phyloP scores from a whole-genome alignment of 2,329 filamentous ascomycete species.

The Alternaria infectoria region DNA sequence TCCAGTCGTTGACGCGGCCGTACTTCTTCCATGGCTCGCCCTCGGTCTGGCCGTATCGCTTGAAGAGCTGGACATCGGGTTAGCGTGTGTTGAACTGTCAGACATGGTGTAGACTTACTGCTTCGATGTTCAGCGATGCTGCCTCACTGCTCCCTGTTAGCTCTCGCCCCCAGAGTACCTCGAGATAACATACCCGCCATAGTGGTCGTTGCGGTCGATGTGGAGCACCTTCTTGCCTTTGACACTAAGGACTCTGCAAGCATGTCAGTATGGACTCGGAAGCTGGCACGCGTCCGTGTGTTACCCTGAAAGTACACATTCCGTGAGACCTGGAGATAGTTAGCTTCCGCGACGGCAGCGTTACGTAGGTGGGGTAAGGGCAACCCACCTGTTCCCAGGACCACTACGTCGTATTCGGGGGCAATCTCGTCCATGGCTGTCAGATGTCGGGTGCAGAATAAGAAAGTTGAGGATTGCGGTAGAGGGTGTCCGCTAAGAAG shows the following conservation, averaged over 20 bases:
- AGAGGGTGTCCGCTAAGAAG: constrained; percentile 27
- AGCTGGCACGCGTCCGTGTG: constrained; percentile 12
- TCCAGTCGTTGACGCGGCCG: constrained; percentile 96
- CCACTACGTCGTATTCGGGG: constrained; percentile 97
- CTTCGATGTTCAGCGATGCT: constrained; percentile 93
- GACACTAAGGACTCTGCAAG: constrained; percentile 83
- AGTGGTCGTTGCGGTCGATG: constrained; percentile 98
- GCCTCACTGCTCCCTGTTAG: constrained; percentile 71
- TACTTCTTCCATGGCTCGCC: constrained; percentile 99
- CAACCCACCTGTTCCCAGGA: constrained; percentile 89
- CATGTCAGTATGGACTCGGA: constrained; percentile 18
- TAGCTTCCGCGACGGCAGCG: constrained; percentile 26
- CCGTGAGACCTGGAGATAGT: constrained; percentile 77
- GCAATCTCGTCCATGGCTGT: constrained; percentile 93
- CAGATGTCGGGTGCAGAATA: constrained; percentile 13
- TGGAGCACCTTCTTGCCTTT: constrained; percentile 99
- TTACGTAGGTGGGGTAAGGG: constrained; percentile 47
- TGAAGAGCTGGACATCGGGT: constrained; percentile 75
- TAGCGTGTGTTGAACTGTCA: constrained; percentile 46
- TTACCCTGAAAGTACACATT: constrained; percentile 98
- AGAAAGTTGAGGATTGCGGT: constrained; percentile 27
- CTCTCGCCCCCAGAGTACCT: constrained; percentile 11
- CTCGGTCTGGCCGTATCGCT: constrained; percentile 87
- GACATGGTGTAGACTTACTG: constrained; percentile 60
- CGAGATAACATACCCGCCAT: constrained; percentile 81